Percentiles rank a stretch among this genome's conserved stretches.
phyloP scores from a whole-genome alignment of 106 monocot species.

The Dendrobium catenatum region DNA sequence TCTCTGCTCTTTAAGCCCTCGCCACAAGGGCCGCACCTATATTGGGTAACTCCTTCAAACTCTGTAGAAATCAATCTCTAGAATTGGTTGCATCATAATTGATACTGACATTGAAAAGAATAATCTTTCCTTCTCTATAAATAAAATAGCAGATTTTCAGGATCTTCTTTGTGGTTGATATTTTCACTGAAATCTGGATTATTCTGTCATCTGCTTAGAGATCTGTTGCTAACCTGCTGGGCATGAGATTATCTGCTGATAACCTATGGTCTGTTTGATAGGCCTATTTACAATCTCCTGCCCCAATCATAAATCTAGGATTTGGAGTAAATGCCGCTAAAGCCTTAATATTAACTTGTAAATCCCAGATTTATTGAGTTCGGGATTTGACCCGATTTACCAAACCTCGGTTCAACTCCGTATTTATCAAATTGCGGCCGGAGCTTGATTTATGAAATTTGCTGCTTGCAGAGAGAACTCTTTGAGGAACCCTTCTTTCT shows the following conservation, averaged over 20 bases:
- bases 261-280: neutral
- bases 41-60: constrained; percentile 41
- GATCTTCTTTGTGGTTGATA: neutral
- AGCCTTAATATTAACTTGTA: neutral
- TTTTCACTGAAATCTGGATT: neutral
- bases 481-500: too few species aligned
- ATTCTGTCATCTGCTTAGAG: neutral
- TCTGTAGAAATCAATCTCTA: neutral
- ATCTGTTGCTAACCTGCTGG: neutral
- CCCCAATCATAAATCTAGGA: neutral
- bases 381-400: neutral
- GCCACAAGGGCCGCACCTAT: constrained; percentile 66
- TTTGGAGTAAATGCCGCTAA: neutral
- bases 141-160: neutral
- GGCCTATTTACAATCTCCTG: neutral
- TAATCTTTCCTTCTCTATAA: neutral
- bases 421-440: too few species aligned
- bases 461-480: too few species aligned
- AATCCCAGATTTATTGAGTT: neutral
- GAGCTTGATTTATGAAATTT: too few species aligned
- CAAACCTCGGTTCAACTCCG: too few species aligned
- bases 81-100: neutral
- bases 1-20: constrained; percentile 72
- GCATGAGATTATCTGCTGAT: neutral
- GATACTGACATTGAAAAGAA: neutral